These are phyloP conservation scores for Coniferiporia sulphurascens DNA, from an alignment of 1,284 basidiomycete genomes.

Conservation along the genomic window DNA sequence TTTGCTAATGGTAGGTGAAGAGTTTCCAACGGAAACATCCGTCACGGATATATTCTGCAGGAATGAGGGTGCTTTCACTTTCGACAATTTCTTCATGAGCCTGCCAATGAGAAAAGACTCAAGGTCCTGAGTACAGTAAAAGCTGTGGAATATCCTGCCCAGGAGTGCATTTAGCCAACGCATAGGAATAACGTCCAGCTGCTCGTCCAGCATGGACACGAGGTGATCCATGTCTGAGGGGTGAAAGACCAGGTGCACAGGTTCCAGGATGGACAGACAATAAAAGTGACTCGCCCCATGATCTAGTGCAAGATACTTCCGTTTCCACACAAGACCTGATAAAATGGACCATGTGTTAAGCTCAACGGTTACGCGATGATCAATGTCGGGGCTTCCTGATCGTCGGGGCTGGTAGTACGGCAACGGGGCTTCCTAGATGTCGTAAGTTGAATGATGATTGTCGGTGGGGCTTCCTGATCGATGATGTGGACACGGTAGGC, in stretches of 20 bases:
- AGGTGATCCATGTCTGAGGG: constrained; percentile 80
- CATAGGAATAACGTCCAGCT: constrained; percentile 93
- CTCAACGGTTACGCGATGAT: no score
- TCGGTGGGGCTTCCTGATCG: no score
- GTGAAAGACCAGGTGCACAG: constrained; percentile 64
- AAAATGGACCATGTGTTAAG: constrained; percentile 95
- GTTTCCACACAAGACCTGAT: constrained; percentile 78
- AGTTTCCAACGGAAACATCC: constrained; percentile 86
- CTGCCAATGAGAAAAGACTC: constrained; percentile 84
- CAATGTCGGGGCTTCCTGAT: no score
- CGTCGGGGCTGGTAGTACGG: no score
- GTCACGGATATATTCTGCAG: constrained; percentile 83
- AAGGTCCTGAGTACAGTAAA: constrained; percentile 78
- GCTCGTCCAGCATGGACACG: constrained; percentile 81
- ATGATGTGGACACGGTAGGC: no score
- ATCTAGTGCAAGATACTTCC: constrained; percentile 89
- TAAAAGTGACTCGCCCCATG: constrained; percentile 62
- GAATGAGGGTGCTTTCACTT: constrained; percentile 85
- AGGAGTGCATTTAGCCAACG: constrained; percentile 95
- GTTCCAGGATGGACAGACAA: constrained; percentile 49
- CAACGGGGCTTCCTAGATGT: no score
- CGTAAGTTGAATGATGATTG: no score
- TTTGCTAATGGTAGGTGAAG: constrained; percentile 80
- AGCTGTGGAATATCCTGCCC: constrained; percentile 89
- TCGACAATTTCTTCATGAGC: constrained; percentile 90